Evolutionary conservation across 257 asterid genomes (phyloP).

Genomic region (Handroanthus guayacan): DNA sequence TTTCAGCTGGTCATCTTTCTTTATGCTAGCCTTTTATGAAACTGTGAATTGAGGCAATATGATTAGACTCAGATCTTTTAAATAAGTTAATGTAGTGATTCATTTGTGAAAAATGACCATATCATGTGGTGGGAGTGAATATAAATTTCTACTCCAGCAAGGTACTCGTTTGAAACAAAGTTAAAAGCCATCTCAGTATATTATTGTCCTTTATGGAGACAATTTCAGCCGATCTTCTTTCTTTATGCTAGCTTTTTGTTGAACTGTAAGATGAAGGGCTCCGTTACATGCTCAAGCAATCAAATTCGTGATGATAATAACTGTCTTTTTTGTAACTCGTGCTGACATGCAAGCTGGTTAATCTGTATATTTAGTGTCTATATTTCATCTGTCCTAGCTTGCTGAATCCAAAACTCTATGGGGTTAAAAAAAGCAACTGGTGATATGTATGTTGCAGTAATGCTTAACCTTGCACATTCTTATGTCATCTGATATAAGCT

Average conservation of each 20-base stretch:
- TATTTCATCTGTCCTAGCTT: slow-evolving; percentile 14
- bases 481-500: slow-evolving; percentile 16
- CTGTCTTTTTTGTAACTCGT: slow-evolving; percentile 1
- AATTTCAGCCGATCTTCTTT: background rate
- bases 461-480: slow-evolving; percentile 1
- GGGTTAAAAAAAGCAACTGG: slow-evolving; percentile 17
- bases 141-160: too few relatives aligned
- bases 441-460: background rate
- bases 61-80: background rate
- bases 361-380: slow-evolving; percentile 19
- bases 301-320: background rate
- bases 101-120: background rate
- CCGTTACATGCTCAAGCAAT: background rate
- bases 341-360: slow-evolving; percentile 11
- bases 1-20: background rate
- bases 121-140: background rate
- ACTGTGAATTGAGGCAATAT: background rate
- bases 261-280: background rate
- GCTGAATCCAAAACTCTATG: background rate
- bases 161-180: background rate
- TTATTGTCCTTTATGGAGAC: background rate
- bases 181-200: background rate
- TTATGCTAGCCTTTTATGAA: background rate
- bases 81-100: background rate
- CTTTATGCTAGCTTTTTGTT: background rate